Conservation (phyloP, 495 filamentous ascomycete species). For the Penicillium malachiteum region DNA sequence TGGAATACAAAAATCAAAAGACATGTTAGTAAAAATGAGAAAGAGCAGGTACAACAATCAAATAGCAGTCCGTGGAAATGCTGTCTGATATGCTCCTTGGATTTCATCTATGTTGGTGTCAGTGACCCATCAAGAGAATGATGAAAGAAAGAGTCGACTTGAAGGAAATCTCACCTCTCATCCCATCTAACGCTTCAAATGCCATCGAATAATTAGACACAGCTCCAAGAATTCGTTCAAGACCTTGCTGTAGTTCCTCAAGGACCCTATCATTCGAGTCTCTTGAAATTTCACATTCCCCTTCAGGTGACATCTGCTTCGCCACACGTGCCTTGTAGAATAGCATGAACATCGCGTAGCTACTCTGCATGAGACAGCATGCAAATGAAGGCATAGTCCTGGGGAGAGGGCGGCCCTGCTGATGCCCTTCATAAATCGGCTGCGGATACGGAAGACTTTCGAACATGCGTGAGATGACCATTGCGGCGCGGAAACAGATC, state of each 20-base stretch:
- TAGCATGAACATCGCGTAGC: conserved; percentile 60
- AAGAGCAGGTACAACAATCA: conserved; percentile 3
- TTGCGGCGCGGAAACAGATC: conserved; percentile 51
- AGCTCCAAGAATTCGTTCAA: conserved; percentile 49
- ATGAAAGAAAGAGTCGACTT: neutral
- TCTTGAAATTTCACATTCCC: conserved; percentile 27
- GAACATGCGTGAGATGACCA: conserved; percentile 53
- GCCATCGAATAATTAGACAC: conserved; percentile 57
- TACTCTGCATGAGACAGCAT: conserved; percentile 63
- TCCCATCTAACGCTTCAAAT: conserved; percentile 61
- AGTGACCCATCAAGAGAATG: neutral
- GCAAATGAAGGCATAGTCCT: conserved; percentile 62
- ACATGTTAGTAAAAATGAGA: neutral
- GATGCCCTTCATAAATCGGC: conserved; percentile 28
- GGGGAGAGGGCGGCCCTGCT: conserved; percentile 37
- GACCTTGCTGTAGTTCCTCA: conserved; percentile 53
- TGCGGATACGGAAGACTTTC: conserved; percentile 51
- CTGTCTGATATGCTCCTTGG: conserved; percentile 46
- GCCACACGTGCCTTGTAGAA: conserved; percentile 50
- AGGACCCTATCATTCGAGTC: conserved; percentile 43
- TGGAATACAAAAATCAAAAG: neutral
- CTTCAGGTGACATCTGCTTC: conserved; percentile 45
- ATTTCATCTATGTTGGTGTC: conserved; percentile 38
- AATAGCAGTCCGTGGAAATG: conserved; percentile 34
- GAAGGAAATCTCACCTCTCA: conserved; percentile 51